phyloP scores from a whole-genome alignment of 208 protist genomes.

The Pavlovales sp. region DNA sequence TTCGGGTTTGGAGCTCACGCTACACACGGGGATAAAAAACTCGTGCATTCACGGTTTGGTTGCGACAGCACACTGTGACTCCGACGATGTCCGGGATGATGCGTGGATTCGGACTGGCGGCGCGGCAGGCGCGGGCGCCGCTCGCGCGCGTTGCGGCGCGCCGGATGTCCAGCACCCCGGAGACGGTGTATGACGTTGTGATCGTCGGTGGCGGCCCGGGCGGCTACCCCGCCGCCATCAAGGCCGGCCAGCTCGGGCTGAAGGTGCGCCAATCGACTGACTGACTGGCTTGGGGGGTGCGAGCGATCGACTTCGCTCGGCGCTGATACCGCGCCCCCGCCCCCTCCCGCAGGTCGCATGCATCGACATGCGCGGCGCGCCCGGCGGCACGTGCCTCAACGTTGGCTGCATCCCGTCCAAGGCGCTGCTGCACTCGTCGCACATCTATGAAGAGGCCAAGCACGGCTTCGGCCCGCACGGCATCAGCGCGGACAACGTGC shows the following conservation, averaged over 20 bases:
- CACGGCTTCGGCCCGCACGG: slow-evolving; percentile 84
- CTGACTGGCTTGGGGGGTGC: no score
- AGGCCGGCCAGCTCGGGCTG: slow-evolving; percentile 86
- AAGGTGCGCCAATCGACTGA: no score
- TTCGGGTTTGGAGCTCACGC: no score
- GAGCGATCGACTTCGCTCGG: no score
- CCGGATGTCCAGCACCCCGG: background rate
- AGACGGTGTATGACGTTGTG: slow-evolving; percentile 82
- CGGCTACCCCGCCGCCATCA: slow-evolving; percentile 99
- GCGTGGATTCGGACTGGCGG: no score
- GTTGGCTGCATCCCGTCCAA: slow-evolving; percentile 99
- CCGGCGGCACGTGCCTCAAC: slow-evolving; percentile 98
- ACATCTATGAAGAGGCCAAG: slow-evolving; percentile 92
- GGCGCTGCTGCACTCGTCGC: slow-evolving; percentile 94
- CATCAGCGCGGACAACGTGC: slow-evolving; percentile 69
- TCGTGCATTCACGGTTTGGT: no score
- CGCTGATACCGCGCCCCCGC: no score
- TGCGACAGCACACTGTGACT: no score
- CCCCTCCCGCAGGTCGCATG: slow-evolving; percentile 76
- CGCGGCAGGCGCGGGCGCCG: no score
- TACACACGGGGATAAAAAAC: no score
- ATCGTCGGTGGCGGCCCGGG: slow-evolving; percentile 98
- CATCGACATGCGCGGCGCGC: slow-evolving; percentile 93
- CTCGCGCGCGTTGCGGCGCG: no score
- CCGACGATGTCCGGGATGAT: no score